A percentile compares a stretch with the other conserved stretches of the same genome.
Evolutionary conservation across 1,284 basidiomycete genomes (phyloP).

Genomic region (Agroathelia rolfsii): DNA sequence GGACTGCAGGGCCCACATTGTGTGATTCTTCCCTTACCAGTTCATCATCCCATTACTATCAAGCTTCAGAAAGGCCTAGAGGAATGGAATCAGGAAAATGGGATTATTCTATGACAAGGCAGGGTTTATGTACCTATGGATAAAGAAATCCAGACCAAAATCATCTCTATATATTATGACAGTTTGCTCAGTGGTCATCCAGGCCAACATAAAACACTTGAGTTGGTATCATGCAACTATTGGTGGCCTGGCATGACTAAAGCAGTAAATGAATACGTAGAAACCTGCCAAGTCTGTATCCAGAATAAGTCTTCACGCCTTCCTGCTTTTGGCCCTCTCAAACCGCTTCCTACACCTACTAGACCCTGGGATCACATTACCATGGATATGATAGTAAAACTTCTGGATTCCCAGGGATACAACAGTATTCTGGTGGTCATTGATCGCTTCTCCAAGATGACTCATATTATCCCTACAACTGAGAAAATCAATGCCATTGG

Average conservation of each 20-base stretch:
- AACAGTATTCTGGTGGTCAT: constrained; percentile 31
- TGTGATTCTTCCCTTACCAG: too few species aligned
- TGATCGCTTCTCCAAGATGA: constrained; percentile 25
- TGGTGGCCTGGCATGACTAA: constrained; percentile 23
- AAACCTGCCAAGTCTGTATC: constrained; percentile 23
- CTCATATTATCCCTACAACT: constrained; percentile 24
- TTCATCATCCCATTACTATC: too few species aligned
- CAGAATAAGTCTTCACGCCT: constrained; percentile 21
- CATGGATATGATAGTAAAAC: constrained; percentile 32
- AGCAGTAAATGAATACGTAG: constrained; percentile 20
- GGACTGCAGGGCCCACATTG: too few species aligned
- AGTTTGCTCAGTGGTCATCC: constrained; percentile 11
- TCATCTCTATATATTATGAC: constrained; percentile 12
- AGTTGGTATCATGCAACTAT: constrained; percentile 12
- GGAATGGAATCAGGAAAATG: constrained; percentile 4
- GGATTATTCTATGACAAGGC: constrained; percentile 8
- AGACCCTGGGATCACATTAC: constrained; percentile 30
- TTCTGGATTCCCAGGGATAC: constrained; percentile 25
- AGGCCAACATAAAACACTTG: constrained; percentile 11
- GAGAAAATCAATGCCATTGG: constrained; percentile 18
- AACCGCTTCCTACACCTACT: constrained; percentile 21
- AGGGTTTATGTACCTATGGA: constrained; percentile 14
- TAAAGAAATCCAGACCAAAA: constrained; percentile 6
- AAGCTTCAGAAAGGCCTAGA: too few species aligned
- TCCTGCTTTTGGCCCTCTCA: constrained; percentile 24